Evolutionary conservation across 1,139 yeast species (phyloP).

Genomic region (Pneumocystis carinii): DNA sequence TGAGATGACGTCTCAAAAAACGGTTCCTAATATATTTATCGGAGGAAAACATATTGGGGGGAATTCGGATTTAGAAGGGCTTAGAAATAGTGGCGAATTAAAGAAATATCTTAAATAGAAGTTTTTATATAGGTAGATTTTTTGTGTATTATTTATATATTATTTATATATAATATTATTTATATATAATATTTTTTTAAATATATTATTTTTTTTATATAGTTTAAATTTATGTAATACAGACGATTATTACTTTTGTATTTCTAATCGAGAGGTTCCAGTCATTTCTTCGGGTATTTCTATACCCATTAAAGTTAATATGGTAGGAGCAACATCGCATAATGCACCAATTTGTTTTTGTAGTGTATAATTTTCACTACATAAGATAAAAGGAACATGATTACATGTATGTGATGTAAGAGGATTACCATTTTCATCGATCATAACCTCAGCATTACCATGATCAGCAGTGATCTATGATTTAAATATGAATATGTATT

Average conservation of each 20-base stretch:
- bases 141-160: not conserved
- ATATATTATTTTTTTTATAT: no score
- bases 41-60: constrained; percentile 92
- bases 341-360: constrained; percentile 13
- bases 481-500: not conserved
- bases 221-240: no score
- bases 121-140: not conserved
- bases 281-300: constrained; percentile 16
- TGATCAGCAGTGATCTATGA: constrained; percentile 14
- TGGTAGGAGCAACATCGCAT: constrained; percentile 16
- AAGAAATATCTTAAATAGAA: not conserved
- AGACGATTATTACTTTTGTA: no score
- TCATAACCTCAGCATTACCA: constrained; percentile 17
- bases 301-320: constrained; percentile 13
- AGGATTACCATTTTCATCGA: constrained; percentile 14
- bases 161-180: not conserved
- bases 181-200: no score
- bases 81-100: not conserved
- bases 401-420: constrained; percentile 16
- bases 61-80: constrained; percentile 31
- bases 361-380: constrained; percentile 14
- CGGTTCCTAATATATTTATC: constrained; percentile 88
- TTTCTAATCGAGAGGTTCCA: constrained; percentile 10
- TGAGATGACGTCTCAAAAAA: constrained; percentile 73
- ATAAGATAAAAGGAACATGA: constrained; percentile 16